Conservation (phyloP, 257 asterid genomes). For the Solanum etuberosum region DNA sequence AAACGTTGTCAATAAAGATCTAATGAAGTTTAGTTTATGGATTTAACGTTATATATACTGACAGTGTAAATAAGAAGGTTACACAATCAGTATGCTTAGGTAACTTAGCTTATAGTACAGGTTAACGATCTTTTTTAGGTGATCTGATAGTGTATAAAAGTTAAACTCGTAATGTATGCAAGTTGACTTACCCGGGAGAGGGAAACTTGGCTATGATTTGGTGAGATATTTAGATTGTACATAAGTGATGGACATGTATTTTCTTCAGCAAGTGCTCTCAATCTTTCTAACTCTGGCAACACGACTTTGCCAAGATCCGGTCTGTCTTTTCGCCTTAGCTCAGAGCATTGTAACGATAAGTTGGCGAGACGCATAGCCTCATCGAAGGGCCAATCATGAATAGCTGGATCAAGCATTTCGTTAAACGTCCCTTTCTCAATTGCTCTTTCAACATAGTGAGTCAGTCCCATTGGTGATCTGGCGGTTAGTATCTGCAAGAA, state of each 20-base stretch:
- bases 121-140: background rate
- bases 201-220: slow-evolving; percentile 4
- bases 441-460: slow-evolving; percentile 20
- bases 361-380: slow-evolving; percentile 17
- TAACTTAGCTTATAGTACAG: background rate
- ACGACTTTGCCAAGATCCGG: slow-evolving; percentile 21
- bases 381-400: slow-evolving; percentile 18
- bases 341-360: slow-evolving; percentile 15
- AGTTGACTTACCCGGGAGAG: slow-evolving; percentile 1
- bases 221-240: background rate
- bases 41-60: background rate
- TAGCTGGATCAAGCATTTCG: slow-evolving; percentile 15
- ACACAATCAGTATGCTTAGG: background rate
- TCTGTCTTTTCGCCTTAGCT: slow-evolving; percentile 23
- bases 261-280: slow-evolving; percentile 15
- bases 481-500: slow-evolving; percentile 25
- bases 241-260: background rate
- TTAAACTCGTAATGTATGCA: background rate
- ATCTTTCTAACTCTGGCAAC: slow-evolving; percentile 15
- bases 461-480: slow-evolving; percentile 18
- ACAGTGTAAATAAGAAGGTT: background rate
- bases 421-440: slow-evolving; percentile 13
- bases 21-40: background rate
- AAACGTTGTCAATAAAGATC: background rate
- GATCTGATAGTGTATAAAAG: background rate